Percentiles rank a stretch among this genome's conserved stretches.
Conservation (phyloP, 495 filamentous ascomycete species). For the Penicillium antarcticum region DNA sequence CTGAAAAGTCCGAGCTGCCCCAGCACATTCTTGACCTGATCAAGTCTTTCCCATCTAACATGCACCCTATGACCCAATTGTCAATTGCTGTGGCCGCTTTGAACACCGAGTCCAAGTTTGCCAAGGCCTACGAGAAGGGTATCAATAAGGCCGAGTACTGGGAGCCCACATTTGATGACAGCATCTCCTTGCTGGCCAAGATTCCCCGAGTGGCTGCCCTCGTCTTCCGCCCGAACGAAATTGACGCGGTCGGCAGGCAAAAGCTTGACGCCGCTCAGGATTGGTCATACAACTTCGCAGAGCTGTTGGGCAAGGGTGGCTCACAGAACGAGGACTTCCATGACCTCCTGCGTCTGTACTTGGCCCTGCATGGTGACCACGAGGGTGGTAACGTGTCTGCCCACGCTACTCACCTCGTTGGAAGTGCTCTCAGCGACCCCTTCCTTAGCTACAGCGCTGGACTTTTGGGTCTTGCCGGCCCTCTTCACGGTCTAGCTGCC, state of each 20-base stretch:
- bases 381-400: slow-evolving; percentile 98
- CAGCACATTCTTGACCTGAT: slow-evolving; percentile 82
- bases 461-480: slow-evolving; percentile 90
- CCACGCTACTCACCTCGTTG: slow-evolving; percentile 95
- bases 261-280: slow-evolving; percentile 63
- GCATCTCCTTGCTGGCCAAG: slow-evolving; percentile 90
- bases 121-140: slow-evolving; percentile 86
- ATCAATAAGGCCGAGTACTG: slow-evolving; percentile 94
- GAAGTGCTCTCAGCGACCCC: slow-evolving; percentile 91
- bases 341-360: slow-evolving; percentile 86
- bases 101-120: slow-evolving; percentile 88
- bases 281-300: slow-evolving; percentile 97
- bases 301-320: slow-evolving; percentile 90
- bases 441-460: slow-evolving; percentile 96
- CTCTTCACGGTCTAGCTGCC: slow-evolving; percentile 90
- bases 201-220: slow-evolving; percentile 95
- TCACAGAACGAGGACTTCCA: slow-evolving; percentile 89
- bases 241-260: slow-evolving; percentile 58
- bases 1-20: slow-evolving; percentile 82
- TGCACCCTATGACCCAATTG: slow-evolving; percentile 98
- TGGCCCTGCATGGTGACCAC: slow-evolving; percentile 96
- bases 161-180: slow-evolving; percentile 97
- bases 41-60: slow-evolving; percentile 78
- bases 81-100: slow-evolving; percentile 90
- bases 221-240: slow-evolving; percentile 84